A percentile compares a stretch with the other conserved stretches of the same genome.
phyloP scores from a whole-genome alignment of 148 eudicot genomes.

The Persicaria tinctoria region DNA sequence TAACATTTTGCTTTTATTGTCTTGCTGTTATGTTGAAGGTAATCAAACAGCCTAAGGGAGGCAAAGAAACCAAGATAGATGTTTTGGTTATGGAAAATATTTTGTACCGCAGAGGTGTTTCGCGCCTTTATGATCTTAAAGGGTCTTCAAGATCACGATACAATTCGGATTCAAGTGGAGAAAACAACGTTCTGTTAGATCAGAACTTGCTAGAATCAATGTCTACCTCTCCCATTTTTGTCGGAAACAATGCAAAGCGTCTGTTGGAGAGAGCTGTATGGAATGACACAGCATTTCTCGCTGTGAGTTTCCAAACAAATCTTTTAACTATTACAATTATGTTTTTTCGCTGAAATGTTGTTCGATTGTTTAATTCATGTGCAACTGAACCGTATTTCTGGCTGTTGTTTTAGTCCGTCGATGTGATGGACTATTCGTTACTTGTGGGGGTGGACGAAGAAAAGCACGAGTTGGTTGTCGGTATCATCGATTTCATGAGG shows the following conservation, averaged over 20 bases:
- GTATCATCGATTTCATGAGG: constrained; percentile 71
- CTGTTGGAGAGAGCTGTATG: constrained; percentile 75
- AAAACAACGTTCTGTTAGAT: constrained; percentile 65
- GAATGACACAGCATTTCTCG: constrained; percentile 81
- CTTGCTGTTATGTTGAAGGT: constrained; percentile 30
- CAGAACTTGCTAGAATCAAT: constrained; percentile 78
- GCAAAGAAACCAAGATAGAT: constrained; percentile 68
- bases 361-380: background rate
- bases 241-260: constrained; percentile 64
- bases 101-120: constrained; percentile 44
- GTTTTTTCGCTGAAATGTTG: background rate
- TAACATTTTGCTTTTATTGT: background rate
- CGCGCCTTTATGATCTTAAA: constrained; percentile 67
- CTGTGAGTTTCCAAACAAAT: constrained; percentile 31
- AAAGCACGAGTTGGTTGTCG: constrained; percentile 54
- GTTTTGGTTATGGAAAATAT: constrained; percentile 79
- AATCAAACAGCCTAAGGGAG: constrained; percentile 65
- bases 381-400: background rate
- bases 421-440: constrained; percentile 70
- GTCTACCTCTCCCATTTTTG: constrained; percentile 77
- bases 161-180: constrained; percentile 61
- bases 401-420: constrained; percentile 37
- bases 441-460: constrained; percentile 65
- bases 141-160: constrained; percentile 78
- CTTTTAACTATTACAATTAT: background rate